These are phyloP conservation scores for Ulota crispa DNA, from an alignment of 225 moss, liverwort and hornwort species.

Conservation along the genomic window DNA sequence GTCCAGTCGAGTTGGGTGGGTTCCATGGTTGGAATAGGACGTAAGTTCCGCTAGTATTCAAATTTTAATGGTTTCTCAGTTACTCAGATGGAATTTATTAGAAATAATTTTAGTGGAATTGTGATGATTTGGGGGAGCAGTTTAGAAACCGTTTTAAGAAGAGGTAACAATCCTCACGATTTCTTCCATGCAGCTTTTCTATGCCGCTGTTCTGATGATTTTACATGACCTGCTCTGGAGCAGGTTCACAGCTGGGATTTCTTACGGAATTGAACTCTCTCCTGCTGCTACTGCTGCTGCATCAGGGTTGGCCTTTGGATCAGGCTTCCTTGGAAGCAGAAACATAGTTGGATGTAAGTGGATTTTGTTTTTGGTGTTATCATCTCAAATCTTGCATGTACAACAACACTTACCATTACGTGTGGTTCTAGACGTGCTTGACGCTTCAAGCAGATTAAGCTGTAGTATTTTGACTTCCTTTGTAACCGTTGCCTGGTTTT, in stretches of 20 bases:
- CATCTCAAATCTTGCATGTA: constrained; percentile 29
- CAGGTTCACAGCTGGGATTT: constrained; percentile 20
- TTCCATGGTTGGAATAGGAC: neutral
- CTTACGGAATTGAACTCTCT: constrained; percentile 3
- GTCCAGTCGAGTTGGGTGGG: neutral
- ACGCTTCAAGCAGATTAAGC: constrained; percentile 29
- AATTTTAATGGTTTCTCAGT: neutral
- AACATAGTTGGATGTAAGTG: constrained; percentile 17
- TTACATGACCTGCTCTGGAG: constrained; percentile 7
- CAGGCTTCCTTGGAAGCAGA: constrained; percentile 11
- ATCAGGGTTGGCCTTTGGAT: constrained; percentile 2
- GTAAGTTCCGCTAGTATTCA: neutral
- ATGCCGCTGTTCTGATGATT: constrained; percentile 13
- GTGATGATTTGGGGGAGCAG: neutral
- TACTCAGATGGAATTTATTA: neutral
- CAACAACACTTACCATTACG: constrained; percentile 23
- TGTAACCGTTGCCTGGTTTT: constrained; percentile 4
- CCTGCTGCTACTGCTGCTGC: neutral
- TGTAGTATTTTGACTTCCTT: neutral
- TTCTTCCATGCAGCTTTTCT: neutral
- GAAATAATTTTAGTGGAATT: neutral
- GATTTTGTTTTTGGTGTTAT: constrained; percentile 2
- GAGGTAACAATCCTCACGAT: neutral
- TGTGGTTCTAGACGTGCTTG: constrained; percentile 33
- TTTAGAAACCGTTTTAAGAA: neutral